phyloP scores from a whole-genome alignment of 345 rosid species.

The Diplotaxis tenuifolia region DNA sequence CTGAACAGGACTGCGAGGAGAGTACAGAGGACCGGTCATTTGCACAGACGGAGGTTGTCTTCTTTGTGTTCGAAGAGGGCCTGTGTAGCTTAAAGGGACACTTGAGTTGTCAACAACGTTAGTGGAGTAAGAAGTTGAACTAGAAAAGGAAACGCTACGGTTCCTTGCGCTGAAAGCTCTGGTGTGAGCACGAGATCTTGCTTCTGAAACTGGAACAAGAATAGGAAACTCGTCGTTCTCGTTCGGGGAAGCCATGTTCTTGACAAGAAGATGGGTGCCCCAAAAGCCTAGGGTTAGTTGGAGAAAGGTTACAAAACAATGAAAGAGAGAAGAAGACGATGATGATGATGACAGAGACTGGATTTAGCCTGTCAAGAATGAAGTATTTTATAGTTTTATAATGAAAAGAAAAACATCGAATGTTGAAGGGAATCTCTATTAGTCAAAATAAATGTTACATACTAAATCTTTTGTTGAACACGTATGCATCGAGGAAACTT shows the following conservation, averaged over 20 bases:
- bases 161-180: conserved; percentile 43
- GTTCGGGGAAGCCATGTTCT: conserved; percentile 3
- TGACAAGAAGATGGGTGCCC: neutral
- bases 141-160: conserved; percentile 62
- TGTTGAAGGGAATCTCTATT: too few relatives aligned
- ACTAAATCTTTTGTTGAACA: too few relatives aligned
- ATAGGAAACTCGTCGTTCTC: conserved; percentile 19
- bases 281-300: neutral
- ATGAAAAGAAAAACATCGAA: too few relatives aligned
- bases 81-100: conserved; percentile 62
- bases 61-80: conserved; percentile 76
- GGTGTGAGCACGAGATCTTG: conserved; percentile 33
- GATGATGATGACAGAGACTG: too few relatives aligned
- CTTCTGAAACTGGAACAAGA: conserved; percentile 7
- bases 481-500: too few relatives aligned
- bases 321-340: too few relatives aligned
- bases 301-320: neutral
- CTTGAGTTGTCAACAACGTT: conserved; percentile 47
- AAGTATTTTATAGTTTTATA: too few relatives aligned
- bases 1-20: conserved; percentile 32
- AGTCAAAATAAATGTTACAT: too few relatives aligned
- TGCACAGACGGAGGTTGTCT: conserved; percentile 52
- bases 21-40: conserved; percentile 67
- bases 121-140: conserved; percentile 40
- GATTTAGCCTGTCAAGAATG: too few relatives aligned